Conservation (phyloP, 495 filamentous ascomycete species). For the Astrothelium subdiscretum region DNA sequence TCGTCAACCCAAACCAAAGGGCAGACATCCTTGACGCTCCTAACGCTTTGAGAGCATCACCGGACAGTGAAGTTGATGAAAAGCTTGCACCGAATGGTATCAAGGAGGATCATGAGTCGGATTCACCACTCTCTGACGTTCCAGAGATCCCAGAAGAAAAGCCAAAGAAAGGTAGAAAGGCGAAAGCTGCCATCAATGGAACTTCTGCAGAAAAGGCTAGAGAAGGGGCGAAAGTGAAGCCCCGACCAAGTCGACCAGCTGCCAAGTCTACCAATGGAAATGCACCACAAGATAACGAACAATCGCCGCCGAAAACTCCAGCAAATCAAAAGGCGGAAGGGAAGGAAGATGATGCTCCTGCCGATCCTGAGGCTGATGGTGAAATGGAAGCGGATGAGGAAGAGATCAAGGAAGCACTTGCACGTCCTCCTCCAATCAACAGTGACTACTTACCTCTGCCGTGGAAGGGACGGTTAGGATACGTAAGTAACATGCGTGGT, state of each 20-base stretch:
- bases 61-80: slow-evolving; percentile 28
- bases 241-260: not conserved
- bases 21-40: slow-evolving; percentile 33
- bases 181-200: not conserved
- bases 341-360: not conserved
- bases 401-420: slow-evolving; percentile 36
- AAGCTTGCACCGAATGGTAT: slow-evolving; percentile 23
- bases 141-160: slow-evolving; percentile 11
- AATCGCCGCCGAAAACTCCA: not conserved
- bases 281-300: slow-evolving; percentile 1
- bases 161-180: slow-evolving; percentile 12
- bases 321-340: slow-evolving; percentile 1
- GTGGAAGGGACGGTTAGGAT: slow-evolving; percentile 87
- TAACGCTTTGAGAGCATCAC: slow-evolving; percentile 33
- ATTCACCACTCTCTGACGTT: slow-evolving; percentile 20
- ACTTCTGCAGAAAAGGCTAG: not conserved
- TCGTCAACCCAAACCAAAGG: slow-evolving; percentile 31
- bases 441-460: slow-evolving; percentile 79
- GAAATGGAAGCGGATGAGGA: slow-evolving; percentile 30
- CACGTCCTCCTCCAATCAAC: slow-evolving; percentile 64
- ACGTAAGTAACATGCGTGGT: slow-evolving; percentile 44
- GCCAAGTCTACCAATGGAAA: not conserved
- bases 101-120: slow-evolving; percentile 8
- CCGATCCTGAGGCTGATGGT: slow-evolving; percentile 30
- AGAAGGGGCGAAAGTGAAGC: not conserved